These are phyloP conservation scores for Pinus taeda DNA, from an alignment of 75 land plant genomes.

Conservation along the genomic window DNA sequence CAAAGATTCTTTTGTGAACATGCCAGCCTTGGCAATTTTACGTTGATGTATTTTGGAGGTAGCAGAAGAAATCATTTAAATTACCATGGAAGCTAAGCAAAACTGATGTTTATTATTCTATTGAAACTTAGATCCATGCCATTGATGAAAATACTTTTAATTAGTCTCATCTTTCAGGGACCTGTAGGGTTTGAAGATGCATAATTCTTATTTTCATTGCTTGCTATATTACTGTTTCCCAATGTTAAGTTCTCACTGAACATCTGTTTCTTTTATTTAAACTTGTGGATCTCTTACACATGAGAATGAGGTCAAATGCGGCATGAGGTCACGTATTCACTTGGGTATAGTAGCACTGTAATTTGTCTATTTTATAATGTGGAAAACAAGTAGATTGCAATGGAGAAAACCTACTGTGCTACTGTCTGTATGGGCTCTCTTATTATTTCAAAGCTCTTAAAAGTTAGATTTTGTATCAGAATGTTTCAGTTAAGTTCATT, in stretches of 20 bases:
- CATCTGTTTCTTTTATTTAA: background rate
- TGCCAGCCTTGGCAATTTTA: background rate
- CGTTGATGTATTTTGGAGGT: background rate
- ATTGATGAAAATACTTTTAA: background rate
- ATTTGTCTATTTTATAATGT: too few species aligned
- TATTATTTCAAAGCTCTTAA: too few species aligned
- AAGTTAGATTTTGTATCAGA: too few species aligned
- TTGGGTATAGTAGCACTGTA: background rate
- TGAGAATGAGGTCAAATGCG: background rate
- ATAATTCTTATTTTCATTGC: background rate
- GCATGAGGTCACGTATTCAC: background rate
- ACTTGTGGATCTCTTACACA: background rate
- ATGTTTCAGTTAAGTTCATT: too few species aligned
- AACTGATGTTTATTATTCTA: background rate
- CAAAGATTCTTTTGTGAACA: background rate
- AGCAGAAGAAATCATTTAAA: background rate
- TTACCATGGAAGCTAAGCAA: background rate
- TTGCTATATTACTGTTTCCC: background rate
- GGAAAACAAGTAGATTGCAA: too few species aligned
- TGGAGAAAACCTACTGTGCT: too few species aligned
- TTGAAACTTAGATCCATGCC: background rate
- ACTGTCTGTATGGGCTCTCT: too few species aligned
- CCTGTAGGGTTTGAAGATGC: constrained; percentile 1
- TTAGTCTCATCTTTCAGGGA: background rate
- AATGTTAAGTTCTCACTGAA: background rate